Conservation (phyloP, 1,284 basidiomycete species). For the Cystobasidium sp. region DNA sequence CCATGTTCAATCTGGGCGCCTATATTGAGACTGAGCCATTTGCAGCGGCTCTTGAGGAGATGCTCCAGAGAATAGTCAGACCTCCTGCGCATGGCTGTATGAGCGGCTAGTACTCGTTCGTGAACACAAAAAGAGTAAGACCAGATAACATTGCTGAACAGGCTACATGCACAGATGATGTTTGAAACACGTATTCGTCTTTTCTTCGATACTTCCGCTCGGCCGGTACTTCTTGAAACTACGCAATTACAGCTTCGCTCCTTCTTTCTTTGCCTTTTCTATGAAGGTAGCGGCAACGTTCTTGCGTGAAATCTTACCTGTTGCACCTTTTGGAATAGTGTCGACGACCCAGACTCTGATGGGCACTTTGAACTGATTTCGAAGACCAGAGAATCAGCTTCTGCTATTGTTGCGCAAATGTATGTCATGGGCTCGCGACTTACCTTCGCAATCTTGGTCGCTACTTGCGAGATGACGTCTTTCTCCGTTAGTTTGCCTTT, state of each 20-base stretch:
- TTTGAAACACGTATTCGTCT: neutral
- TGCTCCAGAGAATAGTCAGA: too few relatives aligned
- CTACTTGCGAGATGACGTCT: slow-evolving; percentile 50
- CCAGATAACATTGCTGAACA: neutral
- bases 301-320: slow-evolving; percentile 49
- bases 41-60: too few relatives aligned
- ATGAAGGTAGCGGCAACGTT: slow-evolving; percentile 42
- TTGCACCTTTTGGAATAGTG: slow-evolving; percentile 57
- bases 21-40: too few relatives aligned
- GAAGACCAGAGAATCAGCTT: neutral
- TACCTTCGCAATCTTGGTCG: slow-evolving; percentile 52
- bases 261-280: slow-evolving; percentile 33
- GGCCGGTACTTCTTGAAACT: neutral
- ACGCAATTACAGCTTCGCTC: slow-evolving; percentile 29
- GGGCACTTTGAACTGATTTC: slow-evolving; percentile 57
- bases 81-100: too few relatives aligned
- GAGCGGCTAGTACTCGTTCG: too few relatives aligned
- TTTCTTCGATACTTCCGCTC: neutral
- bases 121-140: neutral
- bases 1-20: too few relatives aligned
- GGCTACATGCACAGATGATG: slow-evolving; percentile 8
- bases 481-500: slow-evolving; percentile 48
- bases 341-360: slow-evolving; percentile 57
- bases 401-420: neutral
- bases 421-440: neutral